Evolutionary conservation across 2,329 filamentous ascomycete genomes (phyloP), one percentile per base, ranked within the genome.

Genomic region (Aspergillus alliaceus): DNA sequence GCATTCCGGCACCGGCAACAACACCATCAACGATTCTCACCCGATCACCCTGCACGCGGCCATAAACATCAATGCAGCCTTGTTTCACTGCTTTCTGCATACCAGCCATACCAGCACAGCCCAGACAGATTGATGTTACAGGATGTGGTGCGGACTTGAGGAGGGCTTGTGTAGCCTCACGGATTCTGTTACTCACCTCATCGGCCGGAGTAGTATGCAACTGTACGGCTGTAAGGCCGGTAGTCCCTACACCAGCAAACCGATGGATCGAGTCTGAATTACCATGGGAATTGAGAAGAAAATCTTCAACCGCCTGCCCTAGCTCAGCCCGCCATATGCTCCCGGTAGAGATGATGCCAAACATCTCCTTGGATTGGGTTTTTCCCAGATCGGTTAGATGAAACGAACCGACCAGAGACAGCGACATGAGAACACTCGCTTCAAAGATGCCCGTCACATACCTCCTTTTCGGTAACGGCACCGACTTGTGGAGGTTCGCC

Each of bases 21-120:
- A 77, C 72, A 0, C 91, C 92, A 72, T 97, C 93, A 6, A 97
- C 79, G 59, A 97, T 86, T 66, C 83, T 84, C 4, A 96, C 78
- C 25, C 78, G 77, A 54, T 78, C 74, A 0, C 84, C 89, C 46
- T 80, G 79, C 11, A 81, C 75, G n/a, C 80, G 72, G 1, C 89
- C 89, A 55, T 88, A 80, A 50, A 84, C 80, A 57, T 89, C 85
- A 0, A 83, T 67, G 34, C 90, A 89, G 1, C 88, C 88, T 42
- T 84, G 81, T 32, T 88, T 82, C 37, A 97, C 91, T 57, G 88
- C 88, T 39, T 85, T 80, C 65, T 95, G 89, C 75, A 97, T 82
- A 0, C 92, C 93, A 1, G 88, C 87, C 93, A 97, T 96, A 0
- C 92, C 93, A 2, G 90, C 93, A 72, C 93, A 97, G 0, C 93